Base-by-base conservation (phyloP, 805 yeast species). In the Metschnikowia gelsemii region DNA sequence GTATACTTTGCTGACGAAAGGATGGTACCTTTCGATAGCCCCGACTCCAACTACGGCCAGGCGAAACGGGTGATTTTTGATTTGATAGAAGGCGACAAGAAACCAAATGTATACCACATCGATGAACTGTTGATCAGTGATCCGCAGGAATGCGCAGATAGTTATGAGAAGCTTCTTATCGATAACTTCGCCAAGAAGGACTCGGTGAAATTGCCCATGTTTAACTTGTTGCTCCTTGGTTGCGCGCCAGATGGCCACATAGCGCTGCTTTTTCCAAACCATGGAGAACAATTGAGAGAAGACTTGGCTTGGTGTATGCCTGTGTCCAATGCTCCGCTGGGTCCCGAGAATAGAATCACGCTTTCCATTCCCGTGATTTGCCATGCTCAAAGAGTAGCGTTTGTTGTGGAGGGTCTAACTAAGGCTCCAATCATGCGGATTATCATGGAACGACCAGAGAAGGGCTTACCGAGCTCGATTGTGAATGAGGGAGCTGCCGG, bases 181-280 rank as follows among this genome's bases (percentile, higher is more conserved):
- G 80, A 78, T 57, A 93, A 91, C 40, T 93, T 93, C 69, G 99
- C 99, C 8, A 89, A 87, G 40, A 91, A 95, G 61, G 98, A 93
- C 64, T 84, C 96, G 13, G 99, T 93, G 42, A 89, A 90, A 66
- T 75, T 91, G 47, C 99, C 99, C 45, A 82, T 87, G 79, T 91
- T 93, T 67, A 98, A 93, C 63, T 68, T 93, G 40, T 77, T 93
- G 48, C 70, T 93, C 51, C 73, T 93, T 45, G 99, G 99, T 19
- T 91, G 98, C 72, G 99, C 99, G 0, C 98, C 98, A 2, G 99
- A 91, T 63, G 99, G 99, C 17, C 99, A 91, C 63, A 87, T 88
- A 58, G 96, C 96, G 38, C 88, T 96, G n/a, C 75, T 91, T 42
- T 91, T 91, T 72, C 99, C 99, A 17, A 84, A 84, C 59, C 93